Percentiles rank a stretch among this genome's conserved stretches.
Conservation (phyloP, 1,284 basidiomycete genomes). For the Athelia sp. region DNA sequence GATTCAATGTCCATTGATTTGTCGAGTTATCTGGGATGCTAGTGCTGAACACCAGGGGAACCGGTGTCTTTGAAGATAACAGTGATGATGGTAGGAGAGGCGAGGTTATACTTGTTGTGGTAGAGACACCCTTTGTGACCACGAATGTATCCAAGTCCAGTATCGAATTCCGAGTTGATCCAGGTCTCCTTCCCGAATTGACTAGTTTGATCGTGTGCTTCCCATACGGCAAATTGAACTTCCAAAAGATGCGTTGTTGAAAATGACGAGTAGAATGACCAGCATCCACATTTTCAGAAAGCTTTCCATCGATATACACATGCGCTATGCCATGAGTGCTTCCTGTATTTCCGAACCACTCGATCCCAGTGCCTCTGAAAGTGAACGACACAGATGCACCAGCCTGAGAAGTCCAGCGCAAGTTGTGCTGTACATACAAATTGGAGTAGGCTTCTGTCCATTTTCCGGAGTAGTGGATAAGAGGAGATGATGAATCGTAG, state of each 20-base stretch:
- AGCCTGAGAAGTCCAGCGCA: constrained; percentile 41
- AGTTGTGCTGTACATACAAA: constrained; percentile 44
- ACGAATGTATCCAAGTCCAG: constrained; percentile 66
- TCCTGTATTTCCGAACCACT: constrained; percentile 68
- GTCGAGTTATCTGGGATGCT: constrained; percentile 9
- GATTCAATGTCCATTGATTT: constrained; percentile 41
- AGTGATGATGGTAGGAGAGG: not conserved
- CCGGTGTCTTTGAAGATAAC: not conserved
- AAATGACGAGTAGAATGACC: constrained; percentile 35
- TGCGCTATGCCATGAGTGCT: constrained; percentile 47
- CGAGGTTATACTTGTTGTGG: not conserved
- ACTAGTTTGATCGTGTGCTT: constrained; percentile 62
- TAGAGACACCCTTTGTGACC: constrained; percentile 38
- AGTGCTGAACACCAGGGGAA: constrained; percentile 6
- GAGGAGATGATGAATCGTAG: constrained; percentile 61
- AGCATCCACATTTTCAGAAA: constrained; percentile 38
- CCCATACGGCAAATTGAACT: constrained; percentile 44
- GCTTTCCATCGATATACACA: constrained; percentile 55
- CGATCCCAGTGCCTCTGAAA: constrained; percentile 68
- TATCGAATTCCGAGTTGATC: constrained; percentile 27
- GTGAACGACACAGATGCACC: constrained; percentile 52
- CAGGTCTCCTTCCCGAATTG: constrained; percentile 41
- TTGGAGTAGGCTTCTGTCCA: constrained; percentile 54
- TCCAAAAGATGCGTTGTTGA: constrained; percentile 66
- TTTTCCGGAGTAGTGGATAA: constrained; percentile 53